phyloP scores from a whole-genome alignment of 208 protist genomes.

The Wallacemonas sp. region DNA sequence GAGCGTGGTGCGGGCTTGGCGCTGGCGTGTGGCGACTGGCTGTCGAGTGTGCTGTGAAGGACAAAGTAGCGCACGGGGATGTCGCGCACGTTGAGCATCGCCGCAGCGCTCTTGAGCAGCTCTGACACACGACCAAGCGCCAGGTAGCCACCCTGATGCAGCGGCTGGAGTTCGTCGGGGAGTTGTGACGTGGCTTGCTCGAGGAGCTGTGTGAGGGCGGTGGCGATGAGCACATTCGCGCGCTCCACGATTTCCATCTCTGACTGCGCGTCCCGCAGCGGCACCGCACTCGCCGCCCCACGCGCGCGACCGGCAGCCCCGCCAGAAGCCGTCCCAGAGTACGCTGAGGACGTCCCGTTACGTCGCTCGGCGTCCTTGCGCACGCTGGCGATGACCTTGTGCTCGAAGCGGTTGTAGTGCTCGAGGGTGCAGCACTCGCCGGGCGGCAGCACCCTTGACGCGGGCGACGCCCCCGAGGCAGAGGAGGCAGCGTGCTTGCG shows the following conservation, averaged over 20 bases:
- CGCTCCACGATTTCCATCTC: slow-evolving; percentile 64
- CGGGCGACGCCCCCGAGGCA: not conserved
- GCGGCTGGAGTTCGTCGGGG: slow-evolving; percentile 43
- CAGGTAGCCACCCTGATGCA: slow-evolving; percentile 66
- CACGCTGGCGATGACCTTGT: slow-evolving; percentile 67
- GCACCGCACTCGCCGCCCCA: not conserved
- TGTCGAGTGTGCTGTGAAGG: slow-evolving; percentile 67
- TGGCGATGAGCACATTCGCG: slow-evolving; percentile 58
- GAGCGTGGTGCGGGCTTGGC: not conserved
- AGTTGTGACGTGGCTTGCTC: slow-evolving; percentile 42
- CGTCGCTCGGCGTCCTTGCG: slow-evolving; percentile 34
- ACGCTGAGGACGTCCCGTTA: not conserved
- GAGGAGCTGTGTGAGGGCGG: slow-evolving; percentile 66
- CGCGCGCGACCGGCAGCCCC: not conserved
- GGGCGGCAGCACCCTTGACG: slow-evolving; percentile 21
- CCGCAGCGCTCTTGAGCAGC: slow-evolving; percentile 52
- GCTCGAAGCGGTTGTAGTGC: slow-evolving; percentile 64
- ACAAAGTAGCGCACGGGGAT: slow-evolving; percentile 83
- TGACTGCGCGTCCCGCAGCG: slow-evolving; percentile 37
- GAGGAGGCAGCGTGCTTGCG: slow-evolving; percentile 4
- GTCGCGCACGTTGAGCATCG: slow-evolving; percentile 54
- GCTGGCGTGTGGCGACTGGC: not conserved
- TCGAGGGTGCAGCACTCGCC: slow-evolving; percentile 78
- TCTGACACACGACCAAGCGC: slow-evolving; percentile 67
- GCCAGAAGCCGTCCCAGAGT: not conserved